A percentile compares a stretch with the other conserved stretches of the same genome.
phyloP scores from a whole-genome alignment of 108 stramenopile genomes.

The Skeletonema grethae region DNA sequence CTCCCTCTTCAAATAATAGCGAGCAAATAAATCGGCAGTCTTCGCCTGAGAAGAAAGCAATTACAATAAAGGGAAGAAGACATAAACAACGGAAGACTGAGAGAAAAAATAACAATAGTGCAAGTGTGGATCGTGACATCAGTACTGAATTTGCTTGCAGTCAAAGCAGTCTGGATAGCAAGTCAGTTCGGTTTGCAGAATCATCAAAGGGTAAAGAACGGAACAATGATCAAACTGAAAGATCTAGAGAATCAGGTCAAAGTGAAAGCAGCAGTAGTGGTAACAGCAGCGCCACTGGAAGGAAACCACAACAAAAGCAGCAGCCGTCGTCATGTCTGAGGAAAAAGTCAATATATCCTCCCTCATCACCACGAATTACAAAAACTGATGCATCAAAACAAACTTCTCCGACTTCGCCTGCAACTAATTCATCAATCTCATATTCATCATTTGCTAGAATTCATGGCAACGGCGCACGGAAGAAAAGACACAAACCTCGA shows the following conservation, averaged over 20 bases:
- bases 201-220: background rate
- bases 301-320: background rate
- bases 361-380: background rate
- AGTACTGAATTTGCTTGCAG: background rate
- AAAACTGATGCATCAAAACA: background rate
- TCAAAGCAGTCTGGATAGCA: constrained; percentile 6
- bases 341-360: background rate
- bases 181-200: constrained; percentile 3
- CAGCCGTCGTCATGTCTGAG: background rate
- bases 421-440: constrained; percentile 7
- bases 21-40: background rate
- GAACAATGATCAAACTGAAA: background rate
- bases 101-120: background rate
- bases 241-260: background rate
- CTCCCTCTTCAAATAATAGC: background rate
- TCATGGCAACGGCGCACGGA: constrained; percentile 25
- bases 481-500: constrained; percentile 14
- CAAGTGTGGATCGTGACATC: background rate
- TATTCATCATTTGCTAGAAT: constrained; percentile 1
- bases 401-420: background rate
- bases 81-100: background rate
- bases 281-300: background rate
- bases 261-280: background rate
- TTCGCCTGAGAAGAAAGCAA: background rate
- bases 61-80: background rate